These are phyloP conservation scores for Cairneyella variabilis DNA, from an alignment of 495 filamentous ascomycete genomes.

Conservation along the genomic window DNA sequence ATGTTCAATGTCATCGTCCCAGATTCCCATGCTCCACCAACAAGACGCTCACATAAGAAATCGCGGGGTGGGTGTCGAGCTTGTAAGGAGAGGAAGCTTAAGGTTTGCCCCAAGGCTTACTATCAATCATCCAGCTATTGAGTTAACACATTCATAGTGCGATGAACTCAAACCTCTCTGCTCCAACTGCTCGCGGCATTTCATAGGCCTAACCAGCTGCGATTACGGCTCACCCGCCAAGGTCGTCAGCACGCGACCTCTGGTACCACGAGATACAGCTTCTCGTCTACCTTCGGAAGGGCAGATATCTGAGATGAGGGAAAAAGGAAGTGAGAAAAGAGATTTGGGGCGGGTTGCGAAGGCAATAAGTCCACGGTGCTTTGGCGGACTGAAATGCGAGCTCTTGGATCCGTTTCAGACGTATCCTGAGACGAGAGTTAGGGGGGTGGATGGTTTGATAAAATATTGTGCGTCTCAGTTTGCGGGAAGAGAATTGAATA, in stretches of 20 bases:
- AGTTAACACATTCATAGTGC: conserved; percentile 5
- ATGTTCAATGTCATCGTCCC: too few relatives aligned
- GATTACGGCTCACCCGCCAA: conserved; percentile 5
- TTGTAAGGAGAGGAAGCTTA: conserved; percentile 10
- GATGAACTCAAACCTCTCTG: conserved; percentile 14
- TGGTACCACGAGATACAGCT: not conserved
- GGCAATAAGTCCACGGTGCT: too few relatives aligned
- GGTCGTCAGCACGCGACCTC: too few relatives aligned
- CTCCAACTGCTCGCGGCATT: conserved; percentile 8
- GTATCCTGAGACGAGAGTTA: conserved; percentile 8
- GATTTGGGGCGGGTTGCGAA: too few relatives aligned
- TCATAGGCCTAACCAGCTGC: not conserved
- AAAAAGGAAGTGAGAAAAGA: too few relatives aligned
- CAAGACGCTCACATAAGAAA: too few relatives aligned
- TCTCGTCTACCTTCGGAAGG: not conserved
- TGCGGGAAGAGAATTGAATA: too few relatives aligned
- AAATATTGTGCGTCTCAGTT: conserved; percentile 15
- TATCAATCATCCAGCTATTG: not conserved
- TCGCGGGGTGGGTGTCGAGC: too few relatives aligned
- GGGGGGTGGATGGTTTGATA: conserved; percentile 9
- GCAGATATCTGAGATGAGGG: too few relatives aligned
- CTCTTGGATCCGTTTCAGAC: conserved; percentile 12
- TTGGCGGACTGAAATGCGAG: too few relatives aligned
- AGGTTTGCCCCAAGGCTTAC: not conserved
- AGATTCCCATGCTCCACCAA: too few relatives aligned